Conservation (phyloP, 139 green algal species). For the Micractinium conductrix region DNA sequence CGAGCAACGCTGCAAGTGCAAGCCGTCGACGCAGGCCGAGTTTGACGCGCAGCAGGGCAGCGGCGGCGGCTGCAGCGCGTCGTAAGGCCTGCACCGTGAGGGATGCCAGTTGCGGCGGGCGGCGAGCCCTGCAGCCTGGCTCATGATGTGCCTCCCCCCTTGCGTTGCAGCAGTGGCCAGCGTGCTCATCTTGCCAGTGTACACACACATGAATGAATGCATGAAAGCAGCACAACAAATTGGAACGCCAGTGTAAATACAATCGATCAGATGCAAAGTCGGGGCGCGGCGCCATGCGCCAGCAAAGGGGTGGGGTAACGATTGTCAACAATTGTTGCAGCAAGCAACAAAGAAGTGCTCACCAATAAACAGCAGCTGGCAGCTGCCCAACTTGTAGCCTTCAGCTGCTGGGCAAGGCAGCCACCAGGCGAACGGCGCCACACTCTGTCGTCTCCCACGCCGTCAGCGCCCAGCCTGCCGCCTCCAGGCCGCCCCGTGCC, state of each 20-base stretch:
- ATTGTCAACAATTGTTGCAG: neutral
- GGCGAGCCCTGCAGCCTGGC: no score
- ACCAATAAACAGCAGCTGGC: neutral
- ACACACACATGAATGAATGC: neutral
- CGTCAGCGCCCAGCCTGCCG: neutral
- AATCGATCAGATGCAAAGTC: no score
- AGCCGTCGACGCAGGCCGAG: constrained; percentile 12
- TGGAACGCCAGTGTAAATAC: neutral
- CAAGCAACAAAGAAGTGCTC: neutral
- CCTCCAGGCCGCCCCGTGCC: neutral
- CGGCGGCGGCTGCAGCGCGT: neutral
- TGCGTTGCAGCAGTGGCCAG: no score
- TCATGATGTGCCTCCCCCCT: no score
- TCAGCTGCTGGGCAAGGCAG: neutral
- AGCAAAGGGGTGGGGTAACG: neutral
- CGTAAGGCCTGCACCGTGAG: no score
- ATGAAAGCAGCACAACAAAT: no score
- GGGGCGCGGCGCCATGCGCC: no score
- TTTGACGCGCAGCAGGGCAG: neutral
- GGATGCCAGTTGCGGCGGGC: no score
- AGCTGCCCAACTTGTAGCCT: neutral
- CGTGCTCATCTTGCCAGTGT: no score
- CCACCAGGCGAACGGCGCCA: constrained; percentile 13
- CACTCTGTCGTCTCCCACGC: neutral
- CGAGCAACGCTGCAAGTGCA: constrained; percentile 42